Percentiles rank a stretch among this genome's conserved stretches.
Conservation (phyloP, 2,329 filamentous ascomycete genomes). For the Aspergillus fijiensis region DNA sequence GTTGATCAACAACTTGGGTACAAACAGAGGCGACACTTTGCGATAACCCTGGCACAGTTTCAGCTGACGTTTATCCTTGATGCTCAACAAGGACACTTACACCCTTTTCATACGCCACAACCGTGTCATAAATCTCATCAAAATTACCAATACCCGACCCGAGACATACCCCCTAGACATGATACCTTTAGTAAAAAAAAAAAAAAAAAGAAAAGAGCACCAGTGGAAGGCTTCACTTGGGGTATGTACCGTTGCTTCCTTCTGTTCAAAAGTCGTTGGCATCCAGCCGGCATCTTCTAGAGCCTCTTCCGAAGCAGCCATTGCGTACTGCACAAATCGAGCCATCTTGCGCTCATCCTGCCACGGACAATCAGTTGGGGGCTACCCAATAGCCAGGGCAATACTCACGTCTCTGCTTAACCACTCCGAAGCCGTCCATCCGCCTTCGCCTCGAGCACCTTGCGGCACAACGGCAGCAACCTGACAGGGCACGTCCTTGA, state of each 20-base stretch:
- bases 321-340: conserved; percentile 86
- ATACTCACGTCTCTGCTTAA: conserved; percentile 41
- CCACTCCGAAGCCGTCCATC: conserved; percentile 48
- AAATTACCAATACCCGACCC: conserved; percentile 95
- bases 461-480: conserved; percentile 79
- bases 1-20: conserved; percentile 90
- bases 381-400: background rate
- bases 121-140: conserved; percentile 84
- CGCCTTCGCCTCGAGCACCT: conserved; percentile 47
- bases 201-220: background rate
- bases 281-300: conserved; percentile 78
- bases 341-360: conserved; percentile 77
- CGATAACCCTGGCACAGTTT: conserved; percentile 68
- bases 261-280: conserved; percentile 59
- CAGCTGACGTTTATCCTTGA: background rate
- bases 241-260: conserved; percentile 65
- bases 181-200: background rate
- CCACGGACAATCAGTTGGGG: background rate
- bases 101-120: conserved; percentile 69
- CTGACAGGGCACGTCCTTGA: conserved; percentile 74
- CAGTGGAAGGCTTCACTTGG: background rate
- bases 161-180: conserved; percentile 72
- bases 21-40: conserved; percentile 90
- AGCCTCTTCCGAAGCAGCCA: conserved; percentile 83
- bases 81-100: conserved; percentile 50